Evolutionary conservation across 176 grass and related monocot genomes (phyloP).

Genomic region (Oryza officinalis): DNA sequence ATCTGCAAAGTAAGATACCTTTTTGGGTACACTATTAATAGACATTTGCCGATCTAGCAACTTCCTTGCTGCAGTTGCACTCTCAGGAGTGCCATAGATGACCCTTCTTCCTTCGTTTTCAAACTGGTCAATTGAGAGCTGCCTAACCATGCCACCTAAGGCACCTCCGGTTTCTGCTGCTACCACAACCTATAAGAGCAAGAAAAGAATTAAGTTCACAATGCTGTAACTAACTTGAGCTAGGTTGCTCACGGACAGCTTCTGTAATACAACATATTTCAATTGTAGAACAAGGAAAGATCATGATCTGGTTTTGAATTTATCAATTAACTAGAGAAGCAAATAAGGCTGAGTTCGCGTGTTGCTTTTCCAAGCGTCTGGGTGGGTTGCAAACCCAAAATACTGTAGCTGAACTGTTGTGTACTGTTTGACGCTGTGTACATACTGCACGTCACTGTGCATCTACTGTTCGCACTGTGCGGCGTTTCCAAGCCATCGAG

Average conservation of each 20-base stretch:
- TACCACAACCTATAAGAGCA: conserved; percentile 71
- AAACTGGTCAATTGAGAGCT: conserved; percentile 98
- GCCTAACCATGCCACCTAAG: conserved; percentile 97
- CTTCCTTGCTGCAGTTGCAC: conserved; percentile 92
- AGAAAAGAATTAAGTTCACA: conserved; percentile 14
- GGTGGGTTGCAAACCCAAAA: too few relatives aligned
- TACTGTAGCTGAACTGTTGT: too few relatives aligned
- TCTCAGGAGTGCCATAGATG: conserved; percentile 94
- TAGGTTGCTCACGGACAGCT: background rate
- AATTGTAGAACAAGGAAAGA: conserved; percentile 8
- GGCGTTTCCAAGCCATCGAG: too few relatives aligned
- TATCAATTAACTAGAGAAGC: background rate
- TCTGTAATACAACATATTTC: conserved; percentile 23
- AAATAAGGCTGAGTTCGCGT: too few relatives aligned
- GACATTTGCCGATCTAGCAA: conserved; percentile 96
- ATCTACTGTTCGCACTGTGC: too few relatives aligned
- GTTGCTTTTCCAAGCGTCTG: too few relatives aligned
- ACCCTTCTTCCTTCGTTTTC: conserved; percentile 99
- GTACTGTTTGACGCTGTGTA: too few relatives aligned
- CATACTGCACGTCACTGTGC: too few relatives aligned
- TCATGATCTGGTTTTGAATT: background rate
- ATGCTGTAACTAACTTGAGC: conserved; percentile 1
- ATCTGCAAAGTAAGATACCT: conserved; percentile 52
- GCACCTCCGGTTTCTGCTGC: conserved; percentile 98
- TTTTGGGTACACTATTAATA: conserved; percentile 95